Evolutionary conservation across 2,329 filamentous ascomycete genomes (phyloP).

Genomic region (Coniochaeta hoffmannii): DNA sequence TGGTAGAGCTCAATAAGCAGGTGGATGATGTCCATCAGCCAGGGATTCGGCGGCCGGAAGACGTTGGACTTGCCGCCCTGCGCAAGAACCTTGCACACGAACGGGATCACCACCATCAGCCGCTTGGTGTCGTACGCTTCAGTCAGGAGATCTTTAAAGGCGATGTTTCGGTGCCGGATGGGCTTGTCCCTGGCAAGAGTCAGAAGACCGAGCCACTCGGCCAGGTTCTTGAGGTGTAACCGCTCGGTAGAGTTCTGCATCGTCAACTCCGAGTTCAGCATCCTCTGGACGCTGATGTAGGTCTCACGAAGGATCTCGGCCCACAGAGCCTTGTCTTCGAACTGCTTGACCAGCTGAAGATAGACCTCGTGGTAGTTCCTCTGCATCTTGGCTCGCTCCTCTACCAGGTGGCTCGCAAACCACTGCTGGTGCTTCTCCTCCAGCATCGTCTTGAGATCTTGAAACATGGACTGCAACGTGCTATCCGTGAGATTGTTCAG

Average conservation of each 20-base stretch:
- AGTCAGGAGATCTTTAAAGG: slow-evolving; percentile 90
- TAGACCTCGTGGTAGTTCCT: slow-evolving; percentile 95
- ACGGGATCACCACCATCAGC: slow-evolving; percentile 86
- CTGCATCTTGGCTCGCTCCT: slow-evolving; percentile 93
- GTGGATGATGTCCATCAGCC: slow-evolving; percentile 93
- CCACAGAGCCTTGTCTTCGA: slow-evolving; percentile 74
- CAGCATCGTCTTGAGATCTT: slow-evolving; percentile 71
- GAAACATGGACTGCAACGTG: slow-evolving; percentile 77
- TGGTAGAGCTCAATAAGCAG: slow-evolving; percentile 91
- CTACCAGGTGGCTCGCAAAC: slow-evolving; percentile 93
- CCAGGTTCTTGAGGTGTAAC: slow-evolving; percentile 85
- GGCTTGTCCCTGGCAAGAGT: slow-evolving; percentile 92
- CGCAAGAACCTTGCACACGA: slow-evolving; percentile 90
- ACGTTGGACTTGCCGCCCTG: slow-evolving; percentile 80
- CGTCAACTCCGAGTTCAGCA: slow-evolving; percentile 85
- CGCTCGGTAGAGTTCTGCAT: slow-evolving; percentile 79
- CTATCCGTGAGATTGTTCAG: slow-evolving; percentile 93
- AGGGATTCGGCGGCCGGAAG: slow-evolving; percentile 92
- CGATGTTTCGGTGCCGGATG: slow-evolving; percentile 93
- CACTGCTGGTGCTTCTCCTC: slow-evolving; percentile 82
- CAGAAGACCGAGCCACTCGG: slow-evolving; percentile 85
- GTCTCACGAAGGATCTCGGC: slow-evolving; percentile 88
- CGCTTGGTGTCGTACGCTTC: slow-evolving; percentile 92
- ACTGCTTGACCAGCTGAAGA: slow-evolving; percentile 76
- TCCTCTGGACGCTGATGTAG: slow-evolving; percentile 74